Base-by-base conservation (phyloP, 2,329 filamentous ascomycete genomes). In the Tolypocladium guangdongense region DNA sequence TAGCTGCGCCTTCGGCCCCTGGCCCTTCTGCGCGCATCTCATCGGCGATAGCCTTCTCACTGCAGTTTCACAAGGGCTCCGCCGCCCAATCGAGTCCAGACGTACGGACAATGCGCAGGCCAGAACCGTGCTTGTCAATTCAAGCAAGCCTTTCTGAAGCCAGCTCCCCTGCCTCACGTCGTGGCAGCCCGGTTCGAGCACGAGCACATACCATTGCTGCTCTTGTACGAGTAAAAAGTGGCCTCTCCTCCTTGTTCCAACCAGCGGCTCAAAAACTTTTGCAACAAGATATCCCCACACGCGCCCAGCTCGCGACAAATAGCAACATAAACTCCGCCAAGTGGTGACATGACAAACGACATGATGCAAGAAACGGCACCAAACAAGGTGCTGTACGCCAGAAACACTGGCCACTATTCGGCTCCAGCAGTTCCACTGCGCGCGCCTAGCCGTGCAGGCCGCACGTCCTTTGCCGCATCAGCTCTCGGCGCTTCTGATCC, bases 401-500 rank as follows among this genome's bases (percentile, higher is more conserved):
- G 24, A 30, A 10, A 30, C 27, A 24, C 43, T 30, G 41, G 30
- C 32, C 16, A 37, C 50, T 46, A 35, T 49, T 52, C 41, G 47
- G 55, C 66, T 80, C 0, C 72, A 51, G 18, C 45, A 18, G 12
- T 32, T 37, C 20, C 16, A 50, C 43, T n/a, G 41, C 18, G 16
- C 27, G 8, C 43, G 11, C 22, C 76, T 43, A 62, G 22, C 58
- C 59, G 62, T 80, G 77, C 52, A 77, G 68, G 56, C 78, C 78
- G 52, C 68, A 66, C 1, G 81, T 86, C 62, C 85, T 74, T 69
- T 84, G 72, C 60, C 76, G 78, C 83, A 88, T 87, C 62, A 84
- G 62, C 61, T 81, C 81, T 71, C 82, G 79, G 63, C 86, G 77
- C 65, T 80, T 73, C 70, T 81, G 81, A 62, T 88, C 85, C 71